Percentiles rank a stretch among this genome's conserved stretches.
Evolutionary conservation across 306 rosid species (phyloP).

Genomic region (Trifolium repens): DNA sequence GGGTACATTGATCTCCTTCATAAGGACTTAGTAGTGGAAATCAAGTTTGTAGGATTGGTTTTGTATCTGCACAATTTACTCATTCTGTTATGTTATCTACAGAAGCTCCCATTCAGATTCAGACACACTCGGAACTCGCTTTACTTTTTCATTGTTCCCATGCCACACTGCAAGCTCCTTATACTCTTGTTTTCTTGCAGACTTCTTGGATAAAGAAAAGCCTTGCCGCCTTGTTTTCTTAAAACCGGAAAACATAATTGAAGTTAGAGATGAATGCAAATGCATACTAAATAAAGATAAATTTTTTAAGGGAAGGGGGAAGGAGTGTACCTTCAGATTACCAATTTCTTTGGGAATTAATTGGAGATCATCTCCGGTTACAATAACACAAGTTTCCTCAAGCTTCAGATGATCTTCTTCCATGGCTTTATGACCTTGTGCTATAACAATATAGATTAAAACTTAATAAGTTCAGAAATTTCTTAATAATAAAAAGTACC

Average conservation of each 20-base stretch:
- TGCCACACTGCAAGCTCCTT: conserved; percentile 73
- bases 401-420: conserved; percentile 48
- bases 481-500: conserved; percentile 34
- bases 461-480: conserved; percentile 38
- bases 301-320: neutral
- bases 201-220: conserved; percentile 62
- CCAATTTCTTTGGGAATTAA: conserved; percentile 43
- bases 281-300: neutral
- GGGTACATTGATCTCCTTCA: conserved; percentile 31
- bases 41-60: conserved; percentile 16
- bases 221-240: conserved; percentile 64
- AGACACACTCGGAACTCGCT: conserved; percentile 37
- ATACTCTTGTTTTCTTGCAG: conserved; percentile 84
- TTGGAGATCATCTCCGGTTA: conserved; percentile 58
- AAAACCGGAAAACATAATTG: neutral
- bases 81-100: conserved; percentile 44
- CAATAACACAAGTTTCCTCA: conserved; percentile 78
- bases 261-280: conserved; percentile 20
- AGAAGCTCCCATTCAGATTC: conserved; percentile 93
- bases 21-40: conserved; percentile 30
- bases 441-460: conserved; percentile 37
- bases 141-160: conserved; percentile 41
- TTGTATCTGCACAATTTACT: conserved; percentile 28
- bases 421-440: conserved; percentile 42
- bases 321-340: conserved; percentile 56